A percentile compares a stretch with the other conserved stretches of the same genome.
Conservation (phyloP, 306 rosid species). For the Lupinus albus region DNA sequence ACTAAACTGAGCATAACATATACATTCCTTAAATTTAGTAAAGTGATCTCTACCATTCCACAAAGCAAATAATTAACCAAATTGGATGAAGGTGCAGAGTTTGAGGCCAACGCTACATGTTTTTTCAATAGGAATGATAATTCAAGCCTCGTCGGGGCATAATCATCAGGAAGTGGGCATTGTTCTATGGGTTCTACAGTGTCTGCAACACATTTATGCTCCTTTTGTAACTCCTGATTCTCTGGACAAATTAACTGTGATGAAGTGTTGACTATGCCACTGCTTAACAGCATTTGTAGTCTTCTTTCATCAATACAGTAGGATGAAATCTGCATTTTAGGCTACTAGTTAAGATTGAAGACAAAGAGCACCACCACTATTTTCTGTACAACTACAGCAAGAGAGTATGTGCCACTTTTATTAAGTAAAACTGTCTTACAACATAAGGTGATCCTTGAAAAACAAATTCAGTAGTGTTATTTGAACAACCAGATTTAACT, state of each 20-base stretch:
- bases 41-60: constrained; percentile 56
- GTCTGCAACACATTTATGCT: constrained; percentile 44
- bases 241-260: constrained; percentile 52
- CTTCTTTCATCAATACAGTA: constrained; percentile 65
- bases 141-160: constrained; percentile 43
- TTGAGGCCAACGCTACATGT: constrained; percentile 34
- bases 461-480: background rate
- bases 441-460: constrained; percentile 26
- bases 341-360: constrained; percentile 41
- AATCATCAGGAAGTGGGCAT: constrained; percentile 62
- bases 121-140: constrained; percentile 44
- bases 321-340: constrained; percentile 58
- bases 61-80: constrained; percentile 42
- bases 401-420: background rate
- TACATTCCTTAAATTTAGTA: constrained; percentile 30
- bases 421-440: constrained; percentile 4
- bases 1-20: constrained; percentile 28
- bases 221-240: constrained; percentile 50
- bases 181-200: constrained; percentile 53
- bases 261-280: constrained; percentile 51
- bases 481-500: no score
- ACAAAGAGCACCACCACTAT: constrained; percentile 27
- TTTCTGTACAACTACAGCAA: constrained; percentile 15
- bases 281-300: constrained; percentile 50
- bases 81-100: constrained; percentile 41